Base-by-base conservation (phyloP, 2,329 filamentous ascomycete genomes). In the Trichothecium sympodiale region DNA sequence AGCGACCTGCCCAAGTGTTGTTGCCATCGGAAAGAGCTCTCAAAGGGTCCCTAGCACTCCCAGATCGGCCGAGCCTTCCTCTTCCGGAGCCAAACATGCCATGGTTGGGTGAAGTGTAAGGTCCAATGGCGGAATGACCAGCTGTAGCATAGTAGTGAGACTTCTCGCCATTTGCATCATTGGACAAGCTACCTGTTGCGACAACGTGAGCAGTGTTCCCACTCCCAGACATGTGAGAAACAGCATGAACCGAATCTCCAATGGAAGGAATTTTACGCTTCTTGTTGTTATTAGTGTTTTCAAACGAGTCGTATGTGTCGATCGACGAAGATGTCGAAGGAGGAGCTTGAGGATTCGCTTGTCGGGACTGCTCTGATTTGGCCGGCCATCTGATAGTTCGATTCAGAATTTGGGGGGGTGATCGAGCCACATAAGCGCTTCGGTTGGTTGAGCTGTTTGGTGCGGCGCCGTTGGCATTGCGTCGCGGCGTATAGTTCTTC, bases 261-360 rank as follows among this genome's bases (percentile, higher is more conserved):
- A 85, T 86, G 0, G 87, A 87, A 0, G 91, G 91, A 27, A 98
- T 96, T 62, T 98, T 98, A 46, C 91, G 76, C 60, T 98, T 96
- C 67, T 96, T 98, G 62, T 98, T 98, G 56, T 98, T 98, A 57
- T 94, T 96, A 26, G 86, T 94, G 51, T 96, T 96, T 59, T 98
- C 91, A 50, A 95, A 94, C 6, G 86, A 91, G 57, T 98, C 91
- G 56, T 96, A 96, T 12, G 88, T 87, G 55, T 96, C 89, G 9
- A 75, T 65, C 3, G 80, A 82, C 4, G 80, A 81, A 5, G 74
- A 70, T 17, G 80, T 77, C 10, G 84, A 86, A 30, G 71, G 71
- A 33, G 80, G 71, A 16, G 76, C 73, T 30, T 75, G 67, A 14
- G 64, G 58, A 38, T 66, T 67, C 3, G 56, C 40, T 34, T 66